Percentiles rank a stretch among this genome's conserved stretches.
Evolutionary conservation across 148 eudicot genomes (phyloP).

Genomic region (Vaccinium macrocarpon): DNA sequence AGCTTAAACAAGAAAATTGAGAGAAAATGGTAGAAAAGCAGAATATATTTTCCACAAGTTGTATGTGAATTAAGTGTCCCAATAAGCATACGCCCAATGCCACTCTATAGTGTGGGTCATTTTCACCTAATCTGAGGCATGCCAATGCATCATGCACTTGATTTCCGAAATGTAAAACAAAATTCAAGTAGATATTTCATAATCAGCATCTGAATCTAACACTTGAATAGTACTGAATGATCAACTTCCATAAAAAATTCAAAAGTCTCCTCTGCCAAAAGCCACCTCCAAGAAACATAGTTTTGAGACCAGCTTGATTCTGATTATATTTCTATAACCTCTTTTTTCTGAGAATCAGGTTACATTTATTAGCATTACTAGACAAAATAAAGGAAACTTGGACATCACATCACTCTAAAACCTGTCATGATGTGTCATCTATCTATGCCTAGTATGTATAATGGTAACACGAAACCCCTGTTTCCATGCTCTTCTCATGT

Average conservation of each 20-base stretch:
- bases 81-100: background rate
- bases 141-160: background rate
- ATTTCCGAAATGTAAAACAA: background rate
- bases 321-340: constrained; percentile 2
- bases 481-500: background rate
- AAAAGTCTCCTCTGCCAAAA: background rate
- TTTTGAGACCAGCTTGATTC: background rate
- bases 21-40: constrained; percentile 8
- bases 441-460: background rate
- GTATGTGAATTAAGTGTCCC: background rate
- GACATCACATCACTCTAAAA: background rate
- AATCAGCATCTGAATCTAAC: constrained; percentile 1
- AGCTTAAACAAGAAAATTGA: background rate
- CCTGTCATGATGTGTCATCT: background rate
- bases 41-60: constrained; percentile 10
- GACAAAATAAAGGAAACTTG: background rate
- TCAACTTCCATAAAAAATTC: background rate
- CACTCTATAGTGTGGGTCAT: background rate
- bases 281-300: background rate
- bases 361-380: background rate
- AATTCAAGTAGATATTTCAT: background rate
- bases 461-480: background rate
- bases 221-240: background rate
- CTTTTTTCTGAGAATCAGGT: background rate
- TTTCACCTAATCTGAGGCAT: background rate